Evolutionary conservation across 768 basidiomycete genomes (phyloP).

Genomic region (Boletus sensibilis): DNA sequence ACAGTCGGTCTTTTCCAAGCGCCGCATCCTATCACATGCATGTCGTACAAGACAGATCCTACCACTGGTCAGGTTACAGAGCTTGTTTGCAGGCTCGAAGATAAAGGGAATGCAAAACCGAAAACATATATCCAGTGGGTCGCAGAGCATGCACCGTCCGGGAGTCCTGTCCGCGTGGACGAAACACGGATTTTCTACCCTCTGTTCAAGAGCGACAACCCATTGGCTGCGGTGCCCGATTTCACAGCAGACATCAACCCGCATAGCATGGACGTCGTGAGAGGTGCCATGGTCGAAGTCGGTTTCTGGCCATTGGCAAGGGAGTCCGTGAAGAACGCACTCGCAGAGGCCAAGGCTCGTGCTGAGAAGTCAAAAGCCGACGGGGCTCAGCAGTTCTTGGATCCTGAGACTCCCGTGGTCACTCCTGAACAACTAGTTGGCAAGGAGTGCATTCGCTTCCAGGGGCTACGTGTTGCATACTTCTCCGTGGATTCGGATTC

Average conservation of each 20-base stretch:
- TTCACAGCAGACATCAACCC: conserved; percentile 82
- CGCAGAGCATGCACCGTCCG: conserved; percentile 72
- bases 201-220: conserved; percentile 93
- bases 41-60: conserved; percentile 79
- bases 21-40: conserved; percentile 89
- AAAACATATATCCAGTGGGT: conserved; percentile 99
- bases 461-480: conserved; percentile 93
- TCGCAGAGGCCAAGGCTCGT: conserved; percentile 58
- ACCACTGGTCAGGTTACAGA: conserved; percentile 72
- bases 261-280: conserved; percentile 75
- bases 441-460: conserved; percentile 93
- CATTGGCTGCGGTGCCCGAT: conserved; percentile 63
- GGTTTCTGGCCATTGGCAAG: conserved; percentile 88
- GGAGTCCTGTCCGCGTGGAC: conserved; percentile 80
- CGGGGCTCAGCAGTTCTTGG: conserved; percentile 31
- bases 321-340: conserved; percentile 60
- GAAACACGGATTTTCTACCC: conserved; percentile 92
- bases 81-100: conserved; percentile 76
- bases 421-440: conserved; percentile 77
- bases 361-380: conserved; percentile 60
- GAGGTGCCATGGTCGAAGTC: conserved; percentile 80
- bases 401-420: conserved; percentile 64
- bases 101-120: conserved; percentile 71
- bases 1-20: conserved; percentile 95
- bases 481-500: conserved; percentile 92